These are phyloP conservation scores for Rosa multiflora DNA, from an alignment of 306 rosid genomes.

Conservation along the genomic window DNA sequence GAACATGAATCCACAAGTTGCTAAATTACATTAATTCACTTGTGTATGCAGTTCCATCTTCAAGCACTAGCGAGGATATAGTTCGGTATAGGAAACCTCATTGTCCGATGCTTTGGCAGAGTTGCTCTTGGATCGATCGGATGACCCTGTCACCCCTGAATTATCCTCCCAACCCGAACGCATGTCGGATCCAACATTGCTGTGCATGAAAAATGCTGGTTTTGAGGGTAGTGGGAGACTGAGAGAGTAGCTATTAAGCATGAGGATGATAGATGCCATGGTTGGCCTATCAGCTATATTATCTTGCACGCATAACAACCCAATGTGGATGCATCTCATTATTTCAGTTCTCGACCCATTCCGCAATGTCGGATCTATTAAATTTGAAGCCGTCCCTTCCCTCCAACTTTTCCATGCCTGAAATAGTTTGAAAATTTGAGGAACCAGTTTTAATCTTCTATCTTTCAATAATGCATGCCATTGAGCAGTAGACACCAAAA, in stretches of 20 bases:
- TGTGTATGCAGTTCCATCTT: too few relatives aligned
- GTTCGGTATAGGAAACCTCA: conserved; percentile 17
- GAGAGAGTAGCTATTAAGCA: conserved; percentile 26
- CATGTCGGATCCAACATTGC: too few relatives aligned
- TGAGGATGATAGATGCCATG: conserved; percentile 16
- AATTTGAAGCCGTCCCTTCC: conserved; percentile 4
- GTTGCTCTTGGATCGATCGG: too few relatives aligned
- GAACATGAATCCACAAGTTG: too few relatives aligned
- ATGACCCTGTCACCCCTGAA: neutral
- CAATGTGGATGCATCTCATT: conserved; percentile 23
- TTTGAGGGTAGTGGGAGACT: conserved; percentile 4
- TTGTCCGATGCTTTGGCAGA: neutral
- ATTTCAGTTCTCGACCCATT: conserved; percentile 17
- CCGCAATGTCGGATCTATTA: too few relatives aligned
- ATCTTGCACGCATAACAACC: too few relatives aligned
- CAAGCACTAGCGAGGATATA: conserved; percentile 18
- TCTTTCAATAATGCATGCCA: too few relatives aligned
- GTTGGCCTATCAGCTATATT: neutral
- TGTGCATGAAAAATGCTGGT: neutral
- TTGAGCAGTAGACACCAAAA: too few relatives aligned
- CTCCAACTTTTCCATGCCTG: conserved; percentile 16
- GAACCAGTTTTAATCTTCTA: neutral
- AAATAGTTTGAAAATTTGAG: neutral
- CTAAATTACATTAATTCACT: too few relatives aligned
- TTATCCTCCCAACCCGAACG: too few relatives aligned